A percentile compares a stretch with the other conserved stretches of the same genome.
phyloP scores from a whole-genome alignment of 768 basidiomycete species.

The Amanita molliuscula region DNA sequence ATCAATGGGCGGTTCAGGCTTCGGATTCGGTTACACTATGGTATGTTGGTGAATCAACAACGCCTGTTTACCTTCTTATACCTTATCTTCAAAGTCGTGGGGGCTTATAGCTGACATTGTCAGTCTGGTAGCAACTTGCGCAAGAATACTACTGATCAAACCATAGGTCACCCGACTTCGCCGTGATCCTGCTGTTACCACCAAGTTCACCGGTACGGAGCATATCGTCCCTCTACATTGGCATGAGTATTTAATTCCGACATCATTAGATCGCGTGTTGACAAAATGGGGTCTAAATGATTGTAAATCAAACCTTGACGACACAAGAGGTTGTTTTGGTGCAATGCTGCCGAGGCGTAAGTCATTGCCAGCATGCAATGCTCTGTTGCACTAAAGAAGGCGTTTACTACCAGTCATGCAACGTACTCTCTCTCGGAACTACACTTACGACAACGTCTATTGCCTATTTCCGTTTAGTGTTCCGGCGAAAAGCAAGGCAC shows the following conservation, averaged over 20 bases:
- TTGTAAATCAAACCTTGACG: constrained; percentile 6
- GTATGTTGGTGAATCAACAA: constrained; percentile 7
- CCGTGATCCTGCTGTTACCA: constrained; percentile 12
- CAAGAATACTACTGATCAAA: background rate
- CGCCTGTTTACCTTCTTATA: background rate
- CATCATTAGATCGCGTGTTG: constrained; percentile 1
- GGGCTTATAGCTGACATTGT: constrained; percentile 14
- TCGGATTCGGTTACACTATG: constrained; percentile 17
- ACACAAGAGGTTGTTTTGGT: constrained; percentile 11
- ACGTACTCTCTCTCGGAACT: constrained; percentile 14
- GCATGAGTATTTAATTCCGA: background rate
- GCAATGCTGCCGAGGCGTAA: constrained; percentile 14
- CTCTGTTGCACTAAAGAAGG: background rate
- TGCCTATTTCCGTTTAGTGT: constrained; percentile 14
- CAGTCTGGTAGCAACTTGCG: background rate
- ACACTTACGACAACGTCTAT: constrained; percentile 14
- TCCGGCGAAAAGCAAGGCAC: constrained; percentile 3
- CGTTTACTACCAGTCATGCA: constrained; percentile 12
- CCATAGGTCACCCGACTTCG: constrained; percentile 14
- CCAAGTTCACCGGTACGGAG: constrained; percentile 9
- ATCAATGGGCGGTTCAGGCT: constrained; percentile 8
- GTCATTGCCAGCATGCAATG: background rate
- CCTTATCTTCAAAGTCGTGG: constrained; percentile 9
- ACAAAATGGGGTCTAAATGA: constrained; percentile 16
- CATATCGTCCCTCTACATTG: background rate